A percentile compares a stretch with the other conserved stretches of the same genome.
phyloP scores from a whole-genome alignment of 1,284 basidiomycete species.

The Sporisorium iseilematis-ciliati region DNA sequence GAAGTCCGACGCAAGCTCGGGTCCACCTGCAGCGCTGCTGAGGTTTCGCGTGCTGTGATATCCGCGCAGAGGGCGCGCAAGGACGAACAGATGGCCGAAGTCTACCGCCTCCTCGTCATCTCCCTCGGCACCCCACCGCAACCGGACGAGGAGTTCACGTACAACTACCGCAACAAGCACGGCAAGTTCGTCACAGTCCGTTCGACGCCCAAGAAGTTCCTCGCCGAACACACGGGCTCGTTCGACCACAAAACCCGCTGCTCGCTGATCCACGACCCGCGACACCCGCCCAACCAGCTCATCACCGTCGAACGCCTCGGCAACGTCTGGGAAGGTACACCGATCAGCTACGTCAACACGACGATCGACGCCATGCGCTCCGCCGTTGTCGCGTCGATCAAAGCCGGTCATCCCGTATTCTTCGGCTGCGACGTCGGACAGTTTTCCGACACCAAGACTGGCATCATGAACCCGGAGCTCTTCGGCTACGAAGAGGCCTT shows the following conservation, averaged over 20 bases:
- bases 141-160: conserved; percentile 57
- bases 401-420: conserved; percentile 90
- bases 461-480: conserved; percentile 85
- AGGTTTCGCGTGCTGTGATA: conserved; percentile 44
- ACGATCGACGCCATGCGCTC: conserved; percentile 83
- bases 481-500: conserved; percentile 78
- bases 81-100: conserved; percentile 83
- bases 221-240: conserved; percentile 66
- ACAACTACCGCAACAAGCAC: conserved; percentile 77
- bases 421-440: conserved; percentile 89
- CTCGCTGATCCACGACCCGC: conserved; percentile 94
- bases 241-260: conserved; percentile 79
- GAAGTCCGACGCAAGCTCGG: conserved; percentile 69
- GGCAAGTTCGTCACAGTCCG: conserved; percentile 81
- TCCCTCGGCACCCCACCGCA: conserved; percentile 74
- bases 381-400: conserved; percentile 77
- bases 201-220: conserved; percentile 83
- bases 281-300: conserved; percentile 84
- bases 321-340: conserved; percentile 87
- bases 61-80: conserved; percentile 75
- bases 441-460: conserved; percentile 76
- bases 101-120: conserved; percentile 88
- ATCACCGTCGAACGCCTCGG: conserved; percentile 93
- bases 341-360: conserved; percentile 88
- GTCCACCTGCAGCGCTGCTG: conserved; percentile 51